Conservation (phyloP, 2,329 filamentous ascomycete species). For the Aspergillus sp. region DNA sequence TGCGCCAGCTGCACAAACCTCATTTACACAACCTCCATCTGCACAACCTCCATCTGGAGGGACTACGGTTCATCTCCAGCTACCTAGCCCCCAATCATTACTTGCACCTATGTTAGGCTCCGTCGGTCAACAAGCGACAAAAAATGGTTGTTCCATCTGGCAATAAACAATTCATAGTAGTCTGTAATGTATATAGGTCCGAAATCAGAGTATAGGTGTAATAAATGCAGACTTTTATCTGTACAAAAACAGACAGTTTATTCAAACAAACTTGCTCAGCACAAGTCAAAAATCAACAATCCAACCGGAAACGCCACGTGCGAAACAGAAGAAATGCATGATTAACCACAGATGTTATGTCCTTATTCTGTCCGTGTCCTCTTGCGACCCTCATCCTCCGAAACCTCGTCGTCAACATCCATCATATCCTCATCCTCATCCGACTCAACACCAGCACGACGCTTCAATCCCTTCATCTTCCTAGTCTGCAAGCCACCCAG, state of each 20-base stretch:
- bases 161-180: neutral
- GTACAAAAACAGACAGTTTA: conserved; percentile 14
- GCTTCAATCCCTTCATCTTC: conserved; percentile 99
- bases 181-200: neutral
- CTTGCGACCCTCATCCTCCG: conserved; percentile 30
- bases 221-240: conserved; percentile 14
- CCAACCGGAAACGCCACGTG: conserved; percentile 13
- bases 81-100: neutral
- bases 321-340: neutral
- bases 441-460: conserved; percentile 58
- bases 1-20: neutral
- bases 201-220: neutral
- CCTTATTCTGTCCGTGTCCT: conserved; percentile 25
- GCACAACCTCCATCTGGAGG: neutral
- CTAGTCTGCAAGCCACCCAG: conserved; percentile 80
- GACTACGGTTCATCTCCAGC: neutral
- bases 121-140: neutral
- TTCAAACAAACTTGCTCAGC: conserved; percentile 1
- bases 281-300: conserved; percentile 12
- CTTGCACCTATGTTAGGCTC: neutral
- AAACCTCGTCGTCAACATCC: conserved; percentile 38
- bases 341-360: neutral
- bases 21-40: neutral
- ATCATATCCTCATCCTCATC: conserved; percentile 50
- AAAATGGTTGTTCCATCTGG: neutral